A percentile compares a stretch with the other conserved stretches of the same genome.
Evolutionary conservation across 106 monocot species (phyloP).

Genomic region (Hemerocallis citrina): DNA sequence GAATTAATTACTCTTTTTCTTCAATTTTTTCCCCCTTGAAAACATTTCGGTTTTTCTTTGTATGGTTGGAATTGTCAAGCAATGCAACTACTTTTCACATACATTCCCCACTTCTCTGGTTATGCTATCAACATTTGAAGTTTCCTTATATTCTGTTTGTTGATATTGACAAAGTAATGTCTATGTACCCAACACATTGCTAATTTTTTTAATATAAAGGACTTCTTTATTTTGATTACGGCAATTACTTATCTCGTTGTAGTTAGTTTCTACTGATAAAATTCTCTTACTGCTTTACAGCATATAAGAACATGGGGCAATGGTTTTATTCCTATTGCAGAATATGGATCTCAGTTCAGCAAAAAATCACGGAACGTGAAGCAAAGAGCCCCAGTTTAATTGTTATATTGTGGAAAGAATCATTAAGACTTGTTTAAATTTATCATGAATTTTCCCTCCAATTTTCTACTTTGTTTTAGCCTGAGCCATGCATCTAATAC

Average conservation of each 20-base stretch:
- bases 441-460: background rate
- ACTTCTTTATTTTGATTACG: background rate
- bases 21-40: too few relatives aligned
- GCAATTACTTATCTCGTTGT: background rate
- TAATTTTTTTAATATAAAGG: background rate
- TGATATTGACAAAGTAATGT: too few relatives aligned
- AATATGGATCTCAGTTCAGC: slow-evolving; percentile 72
- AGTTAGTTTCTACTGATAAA: background rate
- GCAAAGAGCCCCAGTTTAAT: slow-evolving; percentile 45
- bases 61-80: too few relatives aligned
- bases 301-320: slow-evolving; percentile 34
- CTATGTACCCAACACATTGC: too few relatives aligned
- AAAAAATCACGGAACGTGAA: slow-evolving; percentile 44
- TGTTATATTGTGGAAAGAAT: slow-evolving; percentile 77
- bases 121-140: too few relatives aligned
- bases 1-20: too few relatives aligned
- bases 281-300: slow-evolving; percentile 22
- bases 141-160: too few relatives aligned
- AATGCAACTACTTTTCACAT: too few relatives aligned
- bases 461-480: too few relatives aligned
- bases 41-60: too few relatives aligned
- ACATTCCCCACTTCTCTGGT: too few relatives aligned
- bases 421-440: slow-evolving; percentile 78
- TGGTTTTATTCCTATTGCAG: slow-evolving; percentile 87
- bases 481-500: too few relatives aligned